Evolutionary conservation across 208 protist genomes (phyloP), one percentile per base, ranked within the genome.

Genomic region (Acanthamoeba sp.): DNA sequence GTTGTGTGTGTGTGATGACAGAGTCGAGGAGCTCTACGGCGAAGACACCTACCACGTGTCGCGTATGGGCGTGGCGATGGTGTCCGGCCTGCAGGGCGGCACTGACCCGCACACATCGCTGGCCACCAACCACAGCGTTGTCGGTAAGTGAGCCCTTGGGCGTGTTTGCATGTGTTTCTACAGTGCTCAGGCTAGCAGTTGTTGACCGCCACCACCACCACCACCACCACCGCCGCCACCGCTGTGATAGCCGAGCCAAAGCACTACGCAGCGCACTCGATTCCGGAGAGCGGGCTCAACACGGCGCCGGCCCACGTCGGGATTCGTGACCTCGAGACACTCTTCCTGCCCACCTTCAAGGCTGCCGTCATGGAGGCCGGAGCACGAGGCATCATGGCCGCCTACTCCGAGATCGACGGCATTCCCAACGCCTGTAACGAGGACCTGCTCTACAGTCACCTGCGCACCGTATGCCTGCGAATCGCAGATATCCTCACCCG

Each of bases 291-390:
- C 36, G 69, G 69, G 10, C 69, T 78, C 36, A 78, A 78, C 10
- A 78, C 69, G 5, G 69, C 69, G 29, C 69, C 69, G 69, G 69
- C 69, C 29, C 69, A 78, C 20, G 2, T 78, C 0, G 69, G 69
- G 0, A n/a, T 0, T 0, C 29, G 69, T 14, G 69, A 78, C 20
- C 34, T 78, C 16, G 69, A 78, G 32, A 78, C 69, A 4, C 0
- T 78, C 0, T 78, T 78, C 69, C 69, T 78, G 24, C 69, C 69
- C 36, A 78, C 69, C 16, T 78, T 78, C 69, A 78, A 78, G 32
- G 69, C 69, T 1, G 69, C 69, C 1, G 34, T 78, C 3, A 78
- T 45, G 69, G 69, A 78, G n/a, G 69, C 29, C 2, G 69, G 69
- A 0, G 69, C 69, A 0, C 69, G 69, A 3, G 10, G 69, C 69